phyloP scores from a whole-genome alignment of 1,284 basidiomycete species.

The Papiliotrema fonsecae region DNA sequence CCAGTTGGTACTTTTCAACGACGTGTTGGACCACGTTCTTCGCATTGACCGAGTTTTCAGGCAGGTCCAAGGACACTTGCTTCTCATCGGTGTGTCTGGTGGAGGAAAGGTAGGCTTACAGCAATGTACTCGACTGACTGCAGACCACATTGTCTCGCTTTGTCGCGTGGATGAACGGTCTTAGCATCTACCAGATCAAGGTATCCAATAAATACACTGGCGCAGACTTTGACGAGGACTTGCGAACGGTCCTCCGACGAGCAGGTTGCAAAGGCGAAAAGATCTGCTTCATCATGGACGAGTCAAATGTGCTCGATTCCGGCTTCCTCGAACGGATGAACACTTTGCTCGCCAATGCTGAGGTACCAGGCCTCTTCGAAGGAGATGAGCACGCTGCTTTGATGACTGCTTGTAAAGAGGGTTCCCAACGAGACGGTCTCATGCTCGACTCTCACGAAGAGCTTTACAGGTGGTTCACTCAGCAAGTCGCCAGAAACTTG shows the following conservation, averaged over 20 bases:
- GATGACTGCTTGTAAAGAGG: slow-evolving; percentile 99
- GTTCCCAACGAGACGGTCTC: slow-evolving; percentile 91
- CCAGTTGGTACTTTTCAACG: slow-evolving; percentile 96
- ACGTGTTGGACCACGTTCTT: slow-evolving; percentile 94
- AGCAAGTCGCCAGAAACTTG: slow-evolving; percentile 91
- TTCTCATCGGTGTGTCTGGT: slow-evolving; percentile 95
- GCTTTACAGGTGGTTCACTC: slow-evolving; percentile 93
- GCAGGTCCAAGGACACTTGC: slow-evolving; percentile 91
- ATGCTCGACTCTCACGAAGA: slow-evolving; percentile 99
- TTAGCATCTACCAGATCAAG: slow-evolving; percentile 98
- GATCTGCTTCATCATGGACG: slow-evolving; percentile 99
- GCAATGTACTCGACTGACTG: slow-evolving; percentile 1
- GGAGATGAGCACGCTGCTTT: slow-evolving; percentile 94
- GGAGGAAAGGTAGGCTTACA: slow-evolving; percentile 76
- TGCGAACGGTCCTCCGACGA: slow-evolving; percentile 86
- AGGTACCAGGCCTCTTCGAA: slow-evolving; percentile 97
- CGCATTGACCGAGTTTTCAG: slow-evolving; percentile 99
- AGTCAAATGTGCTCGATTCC: slow-evolving; percentile 96
- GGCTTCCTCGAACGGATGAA: slow-evolving; percentile 99
- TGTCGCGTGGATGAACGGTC: slow-evolving; percentile 99
- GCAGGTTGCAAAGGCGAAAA: slow-evolving; percentile 98
- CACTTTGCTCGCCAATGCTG: slow-evolving; percentile 97
- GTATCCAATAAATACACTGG: slow-evolving; percentile 98
- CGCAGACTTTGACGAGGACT: slow-evolving; percentile 96
- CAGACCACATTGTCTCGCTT: slow-evolving; percentile 97